These are phyloP conservation scores for Chlamydomonas urium DNA, from an alignment of 139 green algal genomes.

Conservation along the genomic window DNA sequence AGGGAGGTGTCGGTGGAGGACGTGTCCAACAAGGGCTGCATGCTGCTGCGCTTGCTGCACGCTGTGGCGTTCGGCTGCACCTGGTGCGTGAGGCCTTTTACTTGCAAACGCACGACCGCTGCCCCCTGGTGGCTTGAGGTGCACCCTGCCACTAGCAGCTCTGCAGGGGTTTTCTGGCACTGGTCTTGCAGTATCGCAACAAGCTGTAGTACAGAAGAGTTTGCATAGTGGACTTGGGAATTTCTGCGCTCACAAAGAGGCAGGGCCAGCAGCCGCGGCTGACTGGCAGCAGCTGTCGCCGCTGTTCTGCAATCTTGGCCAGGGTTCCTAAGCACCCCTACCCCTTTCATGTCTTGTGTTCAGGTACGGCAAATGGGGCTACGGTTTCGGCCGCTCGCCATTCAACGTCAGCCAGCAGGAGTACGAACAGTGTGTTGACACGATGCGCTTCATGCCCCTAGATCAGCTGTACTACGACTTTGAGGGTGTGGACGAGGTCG, in stretches of 20 bases:
- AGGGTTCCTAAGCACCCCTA: no score
- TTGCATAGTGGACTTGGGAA: no score
- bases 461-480: constrained; percentile 1
- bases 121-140: no score
- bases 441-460: constrained; percentile 1
- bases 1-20: constrained; percentile 79
- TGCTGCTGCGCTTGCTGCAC: constrained; percentile 91
- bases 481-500: constrained; percentile 2
- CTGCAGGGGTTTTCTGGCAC: no score
- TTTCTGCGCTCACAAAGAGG: no score
- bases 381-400: constrained; percentile 80
- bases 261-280: no score
- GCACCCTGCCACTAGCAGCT: no score
- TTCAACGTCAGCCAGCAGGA: constrained; percentile 69
- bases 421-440: constrained; percentile 39
- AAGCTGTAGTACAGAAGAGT: no score
- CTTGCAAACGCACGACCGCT: no score
- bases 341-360: neutral
- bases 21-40: constrained; percentile 84
- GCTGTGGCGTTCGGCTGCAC: constrained; percentile 61
- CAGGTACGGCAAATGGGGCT: constrained; percentile 90
- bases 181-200: no score
- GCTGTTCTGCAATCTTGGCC: no score
- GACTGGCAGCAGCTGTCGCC: no score
- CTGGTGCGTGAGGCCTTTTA: constrained; percentile 63